Base-by-base conservation (phyloP, 1,284 basidiomycete genomes). In the Omphalotus olearius region DNA sequence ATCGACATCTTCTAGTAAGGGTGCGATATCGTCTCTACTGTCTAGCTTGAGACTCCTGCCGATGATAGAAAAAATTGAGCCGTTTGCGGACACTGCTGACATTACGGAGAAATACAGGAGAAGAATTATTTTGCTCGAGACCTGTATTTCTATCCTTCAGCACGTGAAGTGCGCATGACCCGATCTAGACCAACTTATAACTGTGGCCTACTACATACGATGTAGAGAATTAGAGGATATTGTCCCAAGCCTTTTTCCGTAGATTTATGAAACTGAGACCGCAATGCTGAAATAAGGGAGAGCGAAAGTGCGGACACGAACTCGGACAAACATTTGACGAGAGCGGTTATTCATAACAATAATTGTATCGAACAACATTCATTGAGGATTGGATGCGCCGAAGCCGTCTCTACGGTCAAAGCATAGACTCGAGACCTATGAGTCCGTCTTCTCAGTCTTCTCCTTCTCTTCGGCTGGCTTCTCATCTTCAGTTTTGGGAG, bases 31-130 rank as follows among this genome's bases (percentile, higher is more conserved):
- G 6, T 77, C 83, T 39, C 79, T 75, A 14, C 84, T 81, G 62
- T 95, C 78, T 58, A 98, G 86, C 69, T 94, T 98, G 56, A 98
- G 78, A 44, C 85, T 84, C 62, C 78, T 76, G 51, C 90, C 89
- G 23, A 84, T 76, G 50, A 55, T 42, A 37, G 54, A 52, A 30
- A 55, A 52, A 3, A 45, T 52, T 26, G 41, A 45, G 11, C 47
- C 50, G 47, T 45, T 23, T 13, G 44, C 28, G n/a, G 47, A 46
- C 17, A 52, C 28, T n/a, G 52, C 42, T 18, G 42, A 39, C 48
- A 54, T 49, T 20, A 39, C 23, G 14, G 26, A 13, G 46, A 26
- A 35, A 7, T 30, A 23, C 9, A 23, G 36, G 20, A 26, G 35
- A 20, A 37, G 13, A 47, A 41, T 18, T 36, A 5, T 6, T 17